A percentile compares a stretch with the other conserved stretches of the same genome.
Evolutionary conservation across 768 basidiomycete species (phyloP).

Genomic region (Mycena capillaripes): DNA sequence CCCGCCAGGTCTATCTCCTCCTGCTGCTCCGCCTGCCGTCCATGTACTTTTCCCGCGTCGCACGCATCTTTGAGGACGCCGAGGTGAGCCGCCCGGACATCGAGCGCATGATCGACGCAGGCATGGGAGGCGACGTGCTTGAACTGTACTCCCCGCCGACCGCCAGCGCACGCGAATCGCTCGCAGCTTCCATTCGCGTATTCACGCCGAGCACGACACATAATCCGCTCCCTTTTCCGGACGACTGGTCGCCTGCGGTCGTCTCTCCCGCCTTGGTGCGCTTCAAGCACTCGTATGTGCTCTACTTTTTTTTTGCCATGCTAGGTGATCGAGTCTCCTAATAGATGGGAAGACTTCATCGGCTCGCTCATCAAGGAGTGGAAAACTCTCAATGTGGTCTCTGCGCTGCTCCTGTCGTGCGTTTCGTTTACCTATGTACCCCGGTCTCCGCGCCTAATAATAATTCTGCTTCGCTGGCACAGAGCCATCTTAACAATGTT

Average conservation of each 20-base stretch:
- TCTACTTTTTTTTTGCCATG: background rate
- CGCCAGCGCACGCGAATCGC: constrained; percentile 34
- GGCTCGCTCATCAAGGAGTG: constrained; percentile 79
- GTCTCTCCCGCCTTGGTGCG: constrained; percentile 75
- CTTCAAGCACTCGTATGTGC: constrained; percentile 61
- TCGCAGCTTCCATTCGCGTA: constrained; percentile 42
- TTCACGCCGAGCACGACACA: constrained; percentile 34
- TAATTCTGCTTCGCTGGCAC: background rate
- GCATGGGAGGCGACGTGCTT: constrained; percentile 42
- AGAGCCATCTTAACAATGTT: constrained; percentile 82
- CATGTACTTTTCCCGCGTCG: constrained; percentile 84
- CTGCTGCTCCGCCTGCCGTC: constrained; percentile 79
- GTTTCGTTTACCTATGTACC: constrained; percentile 29
- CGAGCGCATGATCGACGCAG: constrained; percentile 63
- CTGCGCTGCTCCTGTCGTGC: constrained; percentile 68
- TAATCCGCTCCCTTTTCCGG: constrained; percentile 60
- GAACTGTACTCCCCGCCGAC: constrained; percentile 1
- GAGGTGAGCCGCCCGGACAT: constrained; percentile 84
- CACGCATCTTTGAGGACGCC: constrained; percentile 82
- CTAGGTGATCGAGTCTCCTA: background rate
- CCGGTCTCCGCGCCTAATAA: background rate
- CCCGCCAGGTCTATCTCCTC: constrained; percentile 59
- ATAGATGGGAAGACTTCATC: constrained; percentile 79
- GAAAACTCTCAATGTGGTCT: constrained; percentile 83
- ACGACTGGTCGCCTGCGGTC: constrained; percentile 65